Base-by-base conservation (phyloP, 73 alveolate species). In the Symbiodinium natans region DNA sequence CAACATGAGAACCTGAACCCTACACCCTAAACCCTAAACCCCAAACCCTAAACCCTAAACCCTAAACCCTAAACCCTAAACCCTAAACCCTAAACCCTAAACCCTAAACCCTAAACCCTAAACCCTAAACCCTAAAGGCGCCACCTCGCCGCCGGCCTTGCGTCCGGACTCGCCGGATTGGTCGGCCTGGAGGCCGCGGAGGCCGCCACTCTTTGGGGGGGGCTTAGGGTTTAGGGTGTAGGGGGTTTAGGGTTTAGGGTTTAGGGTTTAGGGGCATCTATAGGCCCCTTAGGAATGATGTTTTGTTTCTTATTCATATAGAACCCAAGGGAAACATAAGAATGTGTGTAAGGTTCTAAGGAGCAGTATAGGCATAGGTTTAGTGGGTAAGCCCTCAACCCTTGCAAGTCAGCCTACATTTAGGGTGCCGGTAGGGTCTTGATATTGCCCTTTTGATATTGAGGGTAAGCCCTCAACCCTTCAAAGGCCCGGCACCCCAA, bases 81-180 rank as follows among this genome's bases (percentile, higher is more conserved):
- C 74, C 74, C 74, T 9, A 56, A 56, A 56, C 74, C 74, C 74
- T 19, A 56, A 56, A 21, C 74, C 74, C 74, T 56, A 56, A n/a
- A 56, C 15, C 59, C 59, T 46, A 46, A 46, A 46, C 59, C 59
- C 13, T 46, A 13, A 46, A 46, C 59, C 59, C 59, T 46, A 46
- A 46, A 46, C 59, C 59, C 59, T 46, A 46, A 46, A 46, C 13
- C 59, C 59, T 46, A 46, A 46, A 90, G 98, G 71, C 98, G 98
- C n/a, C 39, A 38, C 25, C 27, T 77, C 59, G 98, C 98, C 0
- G 98, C 98, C 42, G 92, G 98, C 92, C 82, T 92, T 21, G 96
- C 96, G 48, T 68, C 80, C 9, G 96, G 96, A 31, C 54, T 92
- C 68, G 98, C 92, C 7, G 98, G 98, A 10, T 43, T 92, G 40